Base-by-base conservation (phyloP, 108 stramenopile species). In the Craspedostauros australis region DNA sequence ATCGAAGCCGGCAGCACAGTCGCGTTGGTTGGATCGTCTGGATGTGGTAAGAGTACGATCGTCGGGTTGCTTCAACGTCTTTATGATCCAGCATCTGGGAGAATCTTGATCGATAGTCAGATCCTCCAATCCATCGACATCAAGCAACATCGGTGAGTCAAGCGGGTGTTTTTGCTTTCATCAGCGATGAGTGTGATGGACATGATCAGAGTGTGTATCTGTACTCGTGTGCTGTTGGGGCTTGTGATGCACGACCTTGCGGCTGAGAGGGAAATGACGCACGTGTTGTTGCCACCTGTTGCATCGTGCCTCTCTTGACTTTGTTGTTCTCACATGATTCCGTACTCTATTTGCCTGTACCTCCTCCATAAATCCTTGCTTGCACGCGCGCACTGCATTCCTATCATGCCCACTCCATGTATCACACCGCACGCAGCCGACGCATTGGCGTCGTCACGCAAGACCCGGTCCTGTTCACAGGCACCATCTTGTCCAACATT, bases 381-480 rank as follows among this genome's bases (percentile, higher is more conserved):
- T n/a, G n/a, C n/a, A n/a, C n/a, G n/a, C n/a, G n/a, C n/a, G n/a
- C n/a, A n/a, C n/a, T n/a, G n/a, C n/a, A n/a, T n/a, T n/a, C n/a
- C n/a, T n/a, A n/a, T n/a, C n/a, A n/a, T n/a, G n/a, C n/a, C n/a
- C n/a, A n/a, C n/a, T n/a, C n/a, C n/a, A n/a, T n/a, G n/a, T n/a
- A n/a, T n/a, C n/a, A n/a, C n/a, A n/a, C n/a, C n/a, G n/a, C 60
- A 31, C 81, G 87, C 46, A 57, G 93, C 39, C 33, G 41, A 19
- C 62, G 74, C 18, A 80, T 99, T 47, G 97, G 97, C 12, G 70
- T 95, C 12, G 97, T 99, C 15, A 78, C 78, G 5, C 99, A 99
- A 75, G 97, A 98, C 48, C 68, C 71, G 1, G 43, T 65, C 3
- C 84, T 95, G 9, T 97, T 95, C 55, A 55, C 79, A 20, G 96